Percentiles rank a stretch among this genome's conserved stretches.
Conservation (phyloP, 441 rosid genomes). For the Caryocar brasiliense region DNA sequence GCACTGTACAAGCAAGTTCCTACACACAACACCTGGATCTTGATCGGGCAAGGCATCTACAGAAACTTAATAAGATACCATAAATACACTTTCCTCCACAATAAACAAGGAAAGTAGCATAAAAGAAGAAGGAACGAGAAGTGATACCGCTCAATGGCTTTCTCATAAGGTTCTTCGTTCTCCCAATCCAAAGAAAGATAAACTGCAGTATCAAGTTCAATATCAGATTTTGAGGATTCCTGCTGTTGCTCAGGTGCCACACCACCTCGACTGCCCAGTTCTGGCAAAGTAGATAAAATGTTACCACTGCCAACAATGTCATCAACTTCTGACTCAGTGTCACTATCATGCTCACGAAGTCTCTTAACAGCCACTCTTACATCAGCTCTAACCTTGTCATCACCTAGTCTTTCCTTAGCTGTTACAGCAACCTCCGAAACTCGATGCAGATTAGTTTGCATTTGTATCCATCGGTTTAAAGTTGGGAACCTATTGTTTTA, state of each 20-base stretch:
- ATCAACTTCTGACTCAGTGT: constrained; percentile 71
- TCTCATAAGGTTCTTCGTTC: constrained; percentile 84
- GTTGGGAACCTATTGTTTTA: constrained; percentile 69
- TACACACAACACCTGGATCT: too few species aligned
- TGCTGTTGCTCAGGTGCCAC: constrained; percentile 27
- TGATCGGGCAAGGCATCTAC: background rate
- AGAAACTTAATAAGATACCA: constrained; percentile 3
- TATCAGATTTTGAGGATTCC: constrained; percentile 35
- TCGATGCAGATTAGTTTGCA: constrained; percentile 94
- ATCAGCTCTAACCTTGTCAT: constrained; percentile 42
- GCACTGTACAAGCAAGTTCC: too few species aligned
- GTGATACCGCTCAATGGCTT: constrained; percentile 75
- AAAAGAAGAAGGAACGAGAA: constrained; percentile 7
- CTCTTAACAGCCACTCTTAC: constrained; percentile 66
- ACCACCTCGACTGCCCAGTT: constrained; percentile 36
- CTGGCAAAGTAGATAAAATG: constrained; percentile 29
- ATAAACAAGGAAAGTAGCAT: background rate
- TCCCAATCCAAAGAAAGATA: constrained; percentile 94
- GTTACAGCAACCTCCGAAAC: constrained; percentile 89
- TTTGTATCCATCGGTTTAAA: constrained; percentile 96
- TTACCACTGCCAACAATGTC: constrained; percentile 35
- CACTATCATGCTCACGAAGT: constrained; percentile 67
- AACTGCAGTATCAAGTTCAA: constrained; percentile 51
- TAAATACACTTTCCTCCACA: too few species aligned
- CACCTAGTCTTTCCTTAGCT: constrained; percentile 44